phyloP scores from a whole-genome alignment of 2,329 filamentous ascomycete species.

The Lasiodiplodia gonubiensis region DNA sequence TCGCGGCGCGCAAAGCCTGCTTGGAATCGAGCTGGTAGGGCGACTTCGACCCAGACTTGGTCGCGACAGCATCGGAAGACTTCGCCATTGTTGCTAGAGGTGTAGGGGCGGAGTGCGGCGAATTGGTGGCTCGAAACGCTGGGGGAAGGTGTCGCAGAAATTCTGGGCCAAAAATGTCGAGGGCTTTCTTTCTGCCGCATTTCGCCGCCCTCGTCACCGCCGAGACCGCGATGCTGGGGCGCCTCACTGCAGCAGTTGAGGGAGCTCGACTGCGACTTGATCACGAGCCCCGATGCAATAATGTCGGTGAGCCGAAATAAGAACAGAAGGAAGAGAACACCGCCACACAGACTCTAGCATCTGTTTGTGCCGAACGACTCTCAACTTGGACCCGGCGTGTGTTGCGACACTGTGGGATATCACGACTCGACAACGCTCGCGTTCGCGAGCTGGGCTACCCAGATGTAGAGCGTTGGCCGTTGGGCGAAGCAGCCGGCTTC shows the following conservation, averaged over 20 bases:
- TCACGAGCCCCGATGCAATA: background rate
- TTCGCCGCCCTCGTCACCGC: background rate
- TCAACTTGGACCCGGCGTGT: background rate
- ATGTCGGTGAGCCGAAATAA: background rate
- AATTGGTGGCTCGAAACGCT: constrained; percentile 3
- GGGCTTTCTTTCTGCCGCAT: background rate
- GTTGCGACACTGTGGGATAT: background rate
- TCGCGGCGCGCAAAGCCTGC: constrained; percentile 65
- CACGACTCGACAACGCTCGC: background rate
- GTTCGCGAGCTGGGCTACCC: background rate
- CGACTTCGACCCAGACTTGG: constrained; percentile 43
- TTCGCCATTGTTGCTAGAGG: constrained; percentile 34
- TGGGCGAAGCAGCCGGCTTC: constrained; percentile 1
- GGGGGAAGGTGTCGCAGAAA: constrained; percentile 4
- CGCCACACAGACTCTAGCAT: background rate
- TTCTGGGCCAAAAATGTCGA: constrained; percentile 24
- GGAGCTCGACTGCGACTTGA: background rate
- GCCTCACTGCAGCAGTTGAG: background rate
- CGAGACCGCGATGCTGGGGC: background rate
- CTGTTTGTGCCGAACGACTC: background rate
- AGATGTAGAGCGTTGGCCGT: constrained; percentile 8
- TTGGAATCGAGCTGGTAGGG: constrained; percentile 52
- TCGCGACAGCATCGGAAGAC: constrained; percentile 44
- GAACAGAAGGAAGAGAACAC: background rate
- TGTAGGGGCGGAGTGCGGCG: background rate